Evolutionary conservation across 495 filamentous ascomycete species (phyloP).

Genomic region (Pseudomonodictys pantanalensis): DNA sequence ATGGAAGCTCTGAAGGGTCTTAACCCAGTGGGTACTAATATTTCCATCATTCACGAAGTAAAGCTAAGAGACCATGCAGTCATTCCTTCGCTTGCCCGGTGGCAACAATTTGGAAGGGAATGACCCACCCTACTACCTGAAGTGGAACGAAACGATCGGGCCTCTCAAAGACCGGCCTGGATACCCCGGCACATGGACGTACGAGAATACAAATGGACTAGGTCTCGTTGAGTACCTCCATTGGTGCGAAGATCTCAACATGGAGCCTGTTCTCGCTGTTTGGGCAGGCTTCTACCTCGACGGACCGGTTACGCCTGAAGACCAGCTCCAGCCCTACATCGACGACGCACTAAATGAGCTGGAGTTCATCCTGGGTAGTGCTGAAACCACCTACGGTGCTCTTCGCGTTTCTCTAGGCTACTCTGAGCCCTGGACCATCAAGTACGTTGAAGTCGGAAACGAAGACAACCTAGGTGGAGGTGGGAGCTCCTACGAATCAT

Average conservation of each 20-base stretch:
- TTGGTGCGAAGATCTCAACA: conserved; percentile 31
- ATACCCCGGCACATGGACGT: conserved; percentile 59
- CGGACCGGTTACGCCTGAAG: conserved; percentile 39
- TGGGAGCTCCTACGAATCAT: conserved; percentile 51
- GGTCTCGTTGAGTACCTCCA: conserved; percentile 63
- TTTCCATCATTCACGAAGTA: not conserved
- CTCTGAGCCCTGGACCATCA: conserved; percentile 55
- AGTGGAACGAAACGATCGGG: conserved; percentile 53
- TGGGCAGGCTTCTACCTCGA: conserved; percentile 38
- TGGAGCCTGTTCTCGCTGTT: conserved; percentile 24
- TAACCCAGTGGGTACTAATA: not conserved
- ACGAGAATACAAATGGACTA: conserved; percentile 60
- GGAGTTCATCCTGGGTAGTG: conserved; percentile 60
- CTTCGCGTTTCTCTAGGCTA: conserved; percentile 57
- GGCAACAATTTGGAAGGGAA: not conserved
- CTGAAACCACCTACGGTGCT: conserved; percentile 55
- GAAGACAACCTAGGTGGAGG: conserved; percentile 58
- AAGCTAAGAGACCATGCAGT: not conserved
- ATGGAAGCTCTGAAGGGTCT: not conserved
- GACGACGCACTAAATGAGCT: conserved; percentile 65
- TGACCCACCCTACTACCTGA: not conserved
- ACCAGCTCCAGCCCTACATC: conserved; percentile 48
- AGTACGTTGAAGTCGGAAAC: conserved; percentile 65
- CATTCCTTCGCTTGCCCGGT: not conserved
- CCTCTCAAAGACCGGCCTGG: conserved; percentile 61